Evolutionary conservation across 495 filamentous ascomycete genomes (phyloP).

Genomic region (Evansstolkia leycettana): DNA sequence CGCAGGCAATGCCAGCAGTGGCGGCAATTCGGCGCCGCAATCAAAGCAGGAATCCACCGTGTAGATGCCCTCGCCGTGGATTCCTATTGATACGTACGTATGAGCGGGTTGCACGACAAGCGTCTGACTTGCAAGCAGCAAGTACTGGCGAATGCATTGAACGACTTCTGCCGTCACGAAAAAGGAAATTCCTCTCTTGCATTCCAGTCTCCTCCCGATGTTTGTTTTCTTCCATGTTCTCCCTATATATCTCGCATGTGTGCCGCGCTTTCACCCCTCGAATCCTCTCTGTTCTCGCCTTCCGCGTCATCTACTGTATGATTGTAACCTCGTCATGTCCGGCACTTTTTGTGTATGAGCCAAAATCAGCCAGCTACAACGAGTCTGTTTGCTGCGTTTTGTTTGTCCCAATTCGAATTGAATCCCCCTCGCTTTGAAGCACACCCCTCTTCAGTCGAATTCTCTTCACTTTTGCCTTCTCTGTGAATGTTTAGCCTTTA

Average conservation of each 20-base stretch:
- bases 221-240: too few relatives aligned
- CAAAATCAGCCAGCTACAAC: neutral
- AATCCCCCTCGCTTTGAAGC: too few relatives aligned
- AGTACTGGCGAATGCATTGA: too few relatives aligned
- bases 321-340: neutral
- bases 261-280: too few relatives aligned
- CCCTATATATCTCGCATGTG: too few relatives aligned
- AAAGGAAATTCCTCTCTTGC: too few relatives aligned
- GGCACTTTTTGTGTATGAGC: neutral
- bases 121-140: neutral
- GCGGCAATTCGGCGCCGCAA: slow-evolving; percentile 18
- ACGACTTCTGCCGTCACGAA: too few relatives aligned
- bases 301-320: slow-evolving; percentile 15
- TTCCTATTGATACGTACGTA: neutral
- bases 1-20: slow-evolving; percentile 17
- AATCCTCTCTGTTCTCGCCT: too few relatives aligned
- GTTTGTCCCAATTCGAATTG: neutral
- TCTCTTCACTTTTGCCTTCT: neutral
- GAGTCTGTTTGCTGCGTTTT: neutral
- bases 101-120: too few relatives aligned
- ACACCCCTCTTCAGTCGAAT: too few relatives aligned
- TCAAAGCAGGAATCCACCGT: slow-evolving; percentile 22
- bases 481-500: neutral
- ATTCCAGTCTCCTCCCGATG: too few relatives aligned
- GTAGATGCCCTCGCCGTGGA: slow-evolving; percentile 8